Percentiles rank a stretch among this genome's conserved stretches.
Evolutionary conservation across 1,284 basidiomycete genomes (phyloP).

Genomic region (Sporisorium sorghi): DNA sequence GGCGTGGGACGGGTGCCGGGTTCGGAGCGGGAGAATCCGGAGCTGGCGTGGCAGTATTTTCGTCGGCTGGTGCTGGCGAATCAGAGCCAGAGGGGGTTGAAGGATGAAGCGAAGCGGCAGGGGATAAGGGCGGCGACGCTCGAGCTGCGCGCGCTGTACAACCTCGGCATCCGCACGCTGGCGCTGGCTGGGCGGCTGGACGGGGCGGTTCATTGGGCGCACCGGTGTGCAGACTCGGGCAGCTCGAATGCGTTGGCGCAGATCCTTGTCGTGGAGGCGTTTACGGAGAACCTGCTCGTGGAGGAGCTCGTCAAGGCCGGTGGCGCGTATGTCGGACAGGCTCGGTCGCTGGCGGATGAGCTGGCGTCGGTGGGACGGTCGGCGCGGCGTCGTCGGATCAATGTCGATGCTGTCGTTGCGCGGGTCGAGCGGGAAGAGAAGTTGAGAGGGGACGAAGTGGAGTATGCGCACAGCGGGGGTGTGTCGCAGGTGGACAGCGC

Average conservation of each 20-base stretch:
- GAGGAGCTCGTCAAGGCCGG: constrained; percentile 45
- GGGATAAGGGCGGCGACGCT: neutral
- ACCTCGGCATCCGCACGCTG: constrained; percentile 42
- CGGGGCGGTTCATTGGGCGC: constrained; percentile 37
- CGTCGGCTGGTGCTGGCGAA: constrained; percentile 10
- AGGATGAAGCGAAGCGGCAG: constrained; percentile 6
- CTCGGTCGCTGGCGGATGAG: constrained; percentile 6
- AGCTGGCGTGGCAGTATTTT: constrained; percentile 24
- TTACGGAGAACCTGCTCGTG: constrained; percentile 34
- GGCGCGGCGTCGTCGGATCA: neutral
- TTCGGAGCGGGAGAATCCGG: neutral
- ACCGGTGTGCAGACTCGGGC: constrained; percentile 1
- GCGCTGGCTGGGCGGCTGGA: constrained; percentile 34
- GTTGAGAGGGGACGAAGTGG: neutral
- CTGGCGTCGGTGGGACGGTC: neutral
- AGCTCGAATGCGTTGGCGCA: neutral
- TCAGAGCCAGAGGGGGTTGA: constrained; percentile 16
- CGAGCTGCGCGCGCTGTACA: constrained; percentile 32
- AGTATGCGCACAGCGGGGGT: neutral
- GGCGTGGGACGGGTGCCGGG: constrained; percentile 3
- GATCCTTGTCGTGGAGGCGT: constrained; percentile 20
- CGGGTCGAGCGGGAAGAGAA: constrained; percentile 14
- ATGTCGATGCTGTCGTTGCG: constrained; percentile 16
- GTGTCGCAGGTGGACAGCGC: constrained; percentile 10
- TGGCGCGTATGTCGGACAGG: constrained; percentile 1